Evolutionary conservation across 202 grass and related monocot genomes (phyloP), one percentile per base, ranked within the genome.

Genomic region (Cymbopogon flexuosus): DNA sequence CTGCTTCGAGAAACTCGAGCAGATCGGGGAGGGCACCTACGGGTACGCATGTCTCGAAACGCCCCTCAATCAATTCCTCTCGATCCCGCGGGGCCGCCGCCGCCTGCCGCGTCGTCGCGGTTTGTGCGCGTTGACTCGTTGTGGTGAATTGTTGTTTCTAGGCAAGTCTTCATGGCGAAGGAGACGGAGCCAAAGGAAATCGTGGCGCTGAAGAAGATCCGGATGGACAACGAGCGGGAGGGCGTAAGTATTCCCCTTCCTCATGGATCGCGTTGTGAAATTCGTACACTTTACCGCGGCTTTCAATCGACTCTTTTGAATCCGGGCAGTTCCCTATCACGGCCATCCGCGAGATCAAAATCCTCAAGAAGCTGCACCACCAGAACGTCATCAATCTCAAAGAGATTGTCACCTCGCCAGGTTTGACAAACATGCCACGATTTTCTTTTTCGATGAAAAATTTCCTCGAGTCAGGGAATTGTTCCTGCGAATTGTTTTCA

Each of bases 171-270:
- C 79, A 98, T 98, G 95, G 95, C 95, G 64, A 94, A 88, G 84
- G 95, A 98, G 81, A 88, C 24, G 51, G 76, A 66, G 40, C 95
- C 95, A 0, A 78, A 91, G 63, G 95, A 95, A 78, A 98, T 93
- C 65, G 95, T 98, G 29, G 95, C 90, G 57, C 76, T 95, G 46
- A 98, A 95, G 90, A 98, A 98, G 84, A 98, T 98, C 86, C 89
- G 95, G 83, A 95, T 93, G 90, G 95, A 95, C 58, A 98, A 94
- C 86, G 92, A 95, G 86, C 91, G 95, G 78, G 92, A 94, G 84
- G 92, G 93, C 73, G 93, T 92, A 68, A 79, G 85, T 75, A 97
- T 65, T 13, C 61, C 59, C 8, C 57, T 60, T 34, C 19, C 10
- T 27, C 75, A 11, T 35, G 60, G 16, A 15, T 65, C 35, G 58